Evolutionary conservation across 176 grass and related monocot species (phyloP).

Genomic region (Rhynchospora tenuis): DNA sequence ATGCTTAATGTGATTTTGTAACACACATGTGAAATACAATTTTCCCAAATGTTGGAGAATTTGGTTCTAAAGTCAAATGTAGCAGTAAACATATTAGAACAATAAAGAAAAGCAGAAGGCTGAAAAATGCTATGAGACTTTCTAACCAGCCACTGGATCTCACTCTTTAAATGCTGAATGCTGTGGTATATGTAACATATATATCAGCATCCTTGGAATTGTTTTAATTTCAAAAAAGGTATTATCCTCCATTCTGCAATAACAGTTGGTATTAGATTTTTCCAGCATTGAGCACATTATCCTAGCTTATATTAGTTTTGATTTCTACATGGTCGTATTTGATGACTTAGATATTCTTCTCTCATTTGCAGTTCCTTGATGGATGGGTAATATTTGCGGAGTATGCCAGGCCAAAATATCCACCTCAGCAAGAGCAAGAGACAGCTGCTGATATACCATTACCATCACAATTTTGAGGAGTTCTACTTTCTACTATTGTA

Average conservation of each 20-base stretch:
- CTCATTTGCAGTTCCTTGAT: slow-evolving; percentile 60
- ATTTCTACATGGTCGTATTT: background rate
- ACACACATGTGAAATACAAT: background rate
- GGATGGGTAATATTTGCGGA: slow-evolving; percentile 97
- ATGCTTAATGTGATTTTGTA: background rate
- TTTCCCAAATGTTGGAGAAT: background rate
- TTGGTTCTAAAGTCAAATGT: background rate
- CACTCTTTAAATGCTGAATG: background rate
- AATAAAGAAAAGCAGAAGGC: background rate
- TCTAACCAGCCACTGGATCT: background rate
- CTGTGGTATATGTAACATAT: background rate
- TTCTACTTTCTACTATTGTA: background rate
- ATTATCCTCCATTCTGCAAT: background rate
- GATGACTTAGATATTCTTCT: background rate
- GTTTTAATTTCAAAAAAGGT: background rate
- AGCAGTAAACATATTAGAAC: background rate
- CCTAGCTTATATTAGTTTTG: background rate
- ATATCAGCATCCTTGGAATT: background rate
- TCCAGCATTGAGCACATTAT: background rate
- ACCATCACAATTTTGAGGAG: background rate
- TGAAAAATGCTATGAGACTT: background rate
- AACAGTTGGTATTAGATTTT: background rate
- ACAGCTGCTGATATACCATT: background rate
- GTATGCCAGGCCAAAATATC: slow-evolving; percentile 53
- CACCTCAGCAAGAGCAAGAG: slow-evolving; percentile 21